These are phyloP conservation scores for Vitis riparia DNA, from an alignment of 164 flowering plant genomes.

Conservation along the genomic window DNA sequence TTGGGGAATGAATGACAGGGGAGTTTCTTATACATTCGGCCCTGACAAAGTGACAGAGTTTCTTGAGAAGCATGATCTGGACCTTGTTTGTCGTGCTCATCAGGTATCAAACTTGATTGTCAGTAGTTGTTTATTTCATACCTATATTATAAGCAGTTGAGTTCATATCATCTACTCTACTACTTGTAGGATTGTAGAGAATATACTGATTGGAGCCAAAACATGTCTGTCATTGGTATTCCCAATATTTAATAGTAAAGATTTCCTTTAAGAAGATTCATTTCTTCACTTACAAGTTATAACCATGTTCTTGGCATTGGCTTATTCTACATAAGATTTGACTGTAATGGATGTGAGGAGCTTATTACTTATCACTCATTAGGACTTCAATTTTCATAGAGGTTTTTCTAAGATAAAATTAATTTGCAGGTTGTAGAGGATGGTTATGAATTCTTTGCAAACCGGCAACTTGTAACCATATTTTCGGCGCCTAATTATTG, in stretches of 20 bases:
- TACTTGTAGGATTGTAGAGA: not conserved
- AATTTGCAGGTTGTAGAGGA: conserved; percentile 51
- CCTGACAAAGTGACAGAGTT: conserved; percentile 50
- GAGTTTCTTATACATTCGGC: conserved; percentile 59
- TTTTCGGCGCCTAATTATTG: conserved; percentile 91
- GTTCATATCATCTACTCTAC: not conserved
- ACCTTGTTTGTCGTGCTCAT: conserved; percentile 57
- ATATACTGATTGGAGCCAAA: not conserved
- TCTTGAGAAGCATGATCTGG: conserved; percentile 51
- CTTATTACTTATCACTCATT: not conserved
- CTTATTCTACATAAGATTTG: not conserved
- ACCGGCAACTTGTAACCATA: conserved; percentile 79
- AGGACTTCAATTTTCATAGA: no score
- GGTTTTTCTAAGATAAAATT: not conserved
- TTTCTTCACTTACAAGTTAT: no score
- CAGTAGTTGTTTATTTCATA: not conserved
- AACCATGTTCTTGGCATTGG: not conserved
- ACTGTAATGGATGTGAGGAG: not conserved
- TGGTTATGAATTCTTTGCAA: conserved; percentile 52
- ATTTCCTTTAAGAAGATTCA: no score
- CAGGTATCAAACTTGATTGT: conserved; percentile 31
- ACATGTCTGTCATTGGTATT: no score
- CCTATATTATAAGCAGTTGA: not conserved
- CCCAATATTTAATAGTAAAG: no score
- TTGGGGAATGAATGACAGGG: conserved; percentile 57